Percentiles rank a stretch among this genome's conserved stretches.
phyloP scores from a whole-genome alignment of 345 rosid species.

The Carallia pectinifolia region DNA sequence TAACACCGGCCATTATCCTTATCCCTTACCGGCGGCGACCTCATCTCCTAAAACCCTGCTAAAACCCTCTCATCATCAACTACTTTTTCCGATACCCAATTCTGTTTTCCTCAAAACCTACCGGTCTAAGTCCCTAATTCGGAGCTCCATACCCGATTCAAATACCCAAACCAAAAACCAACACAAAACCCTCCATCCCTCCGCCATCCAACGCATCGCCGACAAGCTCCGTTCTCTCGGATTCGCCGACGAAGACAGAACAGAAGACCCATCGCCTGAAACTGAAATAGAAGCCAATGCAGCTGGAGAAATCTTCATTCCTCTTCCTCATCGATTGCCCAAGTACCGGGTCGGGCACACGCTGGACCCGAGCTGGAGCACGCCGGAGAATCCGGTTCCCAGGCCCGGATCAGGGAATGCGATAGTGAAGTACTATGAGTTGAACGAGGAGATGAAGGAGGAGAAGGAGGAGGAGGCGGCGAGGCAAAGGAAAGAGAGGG shows the following conservation, averaged over 20 bases:
- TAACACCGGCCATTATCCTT: slow-evolving; percentile 1
- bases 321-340: slow-evolving; percentile 60
- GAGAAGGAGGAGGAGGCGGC: slow-evolving; percentile 36
- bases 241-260: slow-evolving; percentile 41
- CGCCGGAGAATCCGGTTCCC: slow-evolving; percentile 83
- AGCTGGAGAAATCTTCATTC: slow-evolving; percentile 80
- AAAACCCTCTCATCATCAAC: neutral
- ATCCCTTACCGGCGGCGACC: neutral
- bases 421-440: slow-evolving; percentile 52
- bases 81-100: neutral
- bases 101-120: slow-evolving; percentile 1
- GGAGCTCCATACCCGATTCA: neutral
- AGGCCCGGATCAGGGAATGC: slow-evolving; percentile 70
- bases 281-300: slow-evolving; percentile 11
- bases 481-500: slow-evolving; percentile 38
- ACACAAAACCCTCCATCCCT: slow-evolving; percentile 45
- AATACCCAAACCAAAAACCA: neutral
- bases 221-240: slow-evolving; percentile 95
- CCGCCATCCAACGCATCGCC: slow-evolving; percentile 85
- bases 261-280: neutral
- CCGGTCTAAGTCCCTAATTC: neutral
- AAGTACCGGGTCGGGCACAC: slow-evolving; percentile 83
- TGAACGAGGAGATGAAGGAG: slow-evolving; percentile 48
- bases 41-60: neutral
- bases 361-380: slow-evolving; percentile 92